A percentile compares a stretch with the other conserved stretches of the same genome.
These are phyloP conservation scores for Colletotrichum costaricense DNA, from an alignment of 2,329 filamentous ascomycete species.

Conservation along the genomic window DNA sequence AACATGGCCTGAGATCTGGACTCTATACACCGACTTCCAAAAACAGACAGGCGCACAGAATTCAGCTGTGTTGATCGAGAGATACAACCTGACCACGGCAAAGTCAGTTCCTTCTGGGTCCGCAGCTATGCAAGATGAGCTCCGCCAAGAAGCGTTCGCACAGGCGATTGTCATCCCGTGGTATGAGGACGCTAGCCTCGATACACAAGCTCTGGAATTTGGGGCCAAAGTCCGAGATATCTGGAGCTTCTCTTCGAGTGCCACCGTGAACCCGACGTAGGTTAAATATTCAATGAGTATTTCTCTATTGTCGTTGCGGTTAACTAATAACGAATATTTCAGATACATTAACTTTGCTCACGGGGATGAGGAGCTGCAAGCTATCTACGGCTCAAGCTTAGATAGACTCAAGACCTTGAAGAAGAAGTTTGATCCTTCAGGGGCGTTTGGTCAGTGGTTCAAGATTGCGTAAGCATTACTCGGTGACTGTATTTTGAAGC, in stretches of 20 bases:
- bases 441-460: constrained; percentile 45
- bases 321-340: neutral
- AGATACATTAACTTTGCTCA: constrained; percentile 45
- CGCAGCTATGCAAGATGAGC: constrained; percentile 44
- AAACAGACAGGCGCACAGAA: constrained; percentile 45
- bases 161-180: constrained; percentile 52
- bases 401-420: constrained; percentile 41
- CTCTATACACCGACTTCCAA: constrained; percentile 49
- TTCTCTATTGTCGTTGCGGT: neutral
- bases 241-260: constrained; percentile 38
- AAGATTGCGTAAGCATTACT: neutral
- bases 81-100: constrained; percentile 49
- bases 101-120: constrained; percentile 35
- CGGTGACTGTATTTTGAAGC: neutral
- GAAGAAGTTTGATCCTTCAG: constrained; percentile 41
- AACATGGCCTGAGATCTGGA: constrained; percentile 51
- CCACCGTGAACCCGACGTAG: constrained; percentile 40
- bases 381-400: constrained; percentile 42
- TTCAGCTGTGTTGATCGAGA: constrained; percentile 47
- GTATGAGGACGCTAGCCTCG: constrained; percentile 49
- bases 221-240: constrained; percentile 44
- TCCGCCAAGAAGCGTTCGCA: constrained; percentile 44
- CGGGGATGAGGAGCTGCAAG: constrained; percentile 43
- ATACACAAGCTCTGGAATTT: constrained; percentile 47
- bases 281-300: neutral